Base-by-base conservation (phyloP, 106 monocot genomes). In the Dioscorea zingiberensis region DNA sequence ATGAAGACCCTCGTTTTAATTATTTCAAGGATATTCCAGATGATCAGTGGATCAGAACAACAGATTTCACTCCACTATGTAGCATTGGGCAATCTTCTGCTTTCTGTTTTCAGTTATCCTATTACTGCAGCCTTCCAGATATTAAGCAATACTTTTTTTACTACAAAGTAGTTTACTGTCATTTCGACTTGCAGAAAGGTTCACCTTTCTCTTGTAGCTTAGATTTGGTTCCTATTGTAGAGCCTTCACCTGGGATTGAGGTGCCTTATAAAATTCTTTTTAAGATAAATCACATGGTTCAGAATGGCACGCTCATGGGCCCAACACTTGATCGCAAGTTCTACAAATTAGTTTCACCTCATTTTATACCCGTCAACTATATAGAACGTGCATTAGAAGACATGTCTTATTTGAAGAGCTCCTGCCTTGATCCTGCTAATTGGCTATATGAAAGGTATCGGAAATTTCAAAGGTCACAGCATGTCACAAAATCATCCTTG, bases 21-120 rank as follows among this genome's bases (percentile, higher is more conserved):
- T 90, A 76, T 74, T 94, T 69, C 46, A 80, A 69, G 68, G 72
- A 85, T 38, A 1, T 8, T 18, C 68, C 54, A 28, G 94, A 90
- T 76, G 90, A 94, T 44, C 71, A 76, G 28, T 95, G 95, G 91
- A 44, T 81, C 25, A 91, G 95, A 78, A 79, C 95, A 55, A 88
- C 72, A 27, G 95, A 95, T 72, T 95, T 95, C 54, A 83, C 87
- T 48, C 71, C 85, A 65, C 71, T 59, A 8, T 67, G 72, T 70
- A 74, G 72, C 63, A 85, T 95, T 5, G 95, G 95, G 13, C 87
- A 91, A 74, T 90, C 90, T 69, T 80, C 72, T 67, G 71, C 78
- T 2, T 58, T 91, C n/a, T 91, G 87, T 80, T 80, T 94, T 65
- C 77, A 94, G 68, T 71, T 94, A 44, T 70, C 79, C 5, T 29